Percentiles rank a stretch among this genome's conserved stretches.
These are phyloP conservation scores for Hepatocystis sp. DNA, from an alignment of 169 alveolate species.

Conservation along the genomic window DNA sequence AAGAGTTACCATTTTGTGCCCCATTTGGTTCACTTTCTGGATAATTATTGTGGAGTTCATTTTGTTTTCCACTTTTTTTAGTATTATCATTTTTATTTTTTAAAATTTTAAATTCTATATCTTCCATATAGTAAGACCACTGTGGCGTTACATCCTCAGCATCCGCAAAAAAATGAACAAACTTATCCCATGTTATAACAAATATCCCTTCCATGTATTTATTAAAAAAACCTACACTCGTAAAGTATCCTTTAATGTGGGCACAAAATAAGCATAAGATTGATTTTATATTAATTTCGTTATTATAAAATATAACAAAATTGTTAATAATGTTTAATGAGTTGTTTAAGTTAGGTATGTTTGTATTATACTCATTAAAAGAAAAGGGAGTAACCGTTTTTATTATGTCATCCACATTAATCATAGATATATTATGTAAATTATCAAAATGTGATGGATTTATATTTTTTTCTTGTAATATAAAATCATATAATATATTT, in stretches of 20 bases:
- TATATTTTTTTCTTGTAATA: slow-evolving; percentile 50
- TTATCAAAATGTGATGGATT: slow-evolving; percentile 50
- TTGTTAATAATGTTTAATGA: slow-evolving; percentile 46
- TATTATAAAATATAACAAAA: slow-evolving; percentile 29
- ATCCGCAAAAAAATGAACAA: slow-evolving; percentile 41
- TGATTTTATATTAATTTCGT: slow-evolving; percentile 35
- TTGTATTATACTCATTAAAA: slow-evolving; percentile 13
- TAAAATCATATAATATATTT: slow-evolving; percentile 60
- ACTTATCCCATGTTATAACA: slow-evolving; percentile 69
- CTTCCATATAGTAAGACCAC: slow-evolving; percentile 67
- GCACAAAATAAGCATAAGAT: slow-evolving; percentile 57
- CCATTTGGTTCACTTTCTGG: slow-evolving; percentile 1
- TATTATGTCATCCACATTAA: slow-evolving; percentile 41
- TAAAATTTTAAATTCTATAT: slow-evolving; percentile 43
- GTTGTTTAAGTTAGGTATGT: slow-evolving; percentile 42
- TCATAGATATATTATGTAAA: slow-evolving; percentile 9
- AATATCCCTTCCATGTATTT: slow-evolving; percentile 49
- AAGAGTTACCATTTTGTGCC: neutral
- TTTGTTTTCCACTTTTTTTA: neutral
- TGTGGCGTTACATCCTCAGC: slow-evolving; percentile 59
- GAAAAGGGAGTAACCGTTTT: slow-evolving; percentile 27
- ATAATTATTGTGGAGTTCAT: neutral
- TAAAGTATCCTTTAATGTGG: slow-evolving; percentile 38
- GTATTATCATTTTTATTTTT: slow-evolving; percentile 3
- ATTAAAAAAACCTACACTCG: slow-evolving; percentile 70